Evolutionary conservation across 345 rosid genomes (phyloP).

Genomic region (Dimocarpus longan): DNA sequence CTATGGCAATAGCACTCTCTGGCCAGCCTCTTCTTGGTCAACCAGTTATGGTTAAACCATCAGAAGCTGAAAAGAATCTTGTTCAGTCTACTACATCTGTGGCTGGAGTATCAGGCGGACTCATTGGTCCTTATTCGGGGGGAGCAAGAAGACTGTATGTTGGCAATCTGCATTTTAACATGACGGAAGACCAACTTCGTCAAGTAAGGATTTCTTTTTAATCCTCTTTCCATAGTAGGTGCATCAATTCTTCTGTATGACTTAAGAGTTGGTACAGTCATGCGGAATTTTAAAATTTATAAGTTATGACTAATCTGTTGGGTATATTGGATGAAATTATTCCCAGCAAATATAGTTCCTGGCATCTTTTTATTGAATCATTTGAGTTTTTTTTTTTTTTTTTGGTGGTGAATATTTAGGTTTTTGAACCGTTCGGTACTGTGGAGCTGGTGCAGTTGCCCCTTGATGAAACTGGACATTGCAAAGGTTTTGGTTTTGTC

Average conservation of each 20-base stretch:
- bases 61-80: constrained; percentile 99
- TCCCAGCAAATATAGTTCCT: background rate
- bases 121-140: constrained; percentile 70
- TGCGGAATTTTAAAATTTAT: background rate
- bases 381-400: background rate
- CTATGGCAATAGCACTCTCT: constrained; percentile 99
- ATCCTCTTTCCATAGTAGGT: background rate
- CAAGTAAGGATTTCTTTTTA: constrained; percentile 47
- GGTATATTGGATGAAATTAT: background rate
- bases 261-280: background rate
- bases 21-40: constrained; percentile 96
- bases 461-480: constrained; percentile 78
- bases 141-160: constrained; percentile 92
- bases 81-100: constrained; percentile 86
- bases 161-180: constrained; percentile 88
- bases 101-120: constrained; percentile 59
- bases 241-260: background rate
- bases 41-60: constrained; percentile 98
- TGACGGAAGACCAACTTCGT: constrained; percentile 88
- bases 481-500: constrained; percentile 97
- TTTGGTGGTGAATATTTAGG: constrained; percentile 44
- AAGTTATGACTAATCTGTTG: background rate
- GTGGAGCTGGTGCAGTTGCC: constrained; percentile 99
- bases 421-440: constrained; percentile 89
- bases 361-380: background rate